Evolutionary conservation across 2,329 filamentous ascomycete genomes (phyloP), one percentile per base, ranked within the genome.

Genomic region (Berkeleyomyces basicola): DNA sequence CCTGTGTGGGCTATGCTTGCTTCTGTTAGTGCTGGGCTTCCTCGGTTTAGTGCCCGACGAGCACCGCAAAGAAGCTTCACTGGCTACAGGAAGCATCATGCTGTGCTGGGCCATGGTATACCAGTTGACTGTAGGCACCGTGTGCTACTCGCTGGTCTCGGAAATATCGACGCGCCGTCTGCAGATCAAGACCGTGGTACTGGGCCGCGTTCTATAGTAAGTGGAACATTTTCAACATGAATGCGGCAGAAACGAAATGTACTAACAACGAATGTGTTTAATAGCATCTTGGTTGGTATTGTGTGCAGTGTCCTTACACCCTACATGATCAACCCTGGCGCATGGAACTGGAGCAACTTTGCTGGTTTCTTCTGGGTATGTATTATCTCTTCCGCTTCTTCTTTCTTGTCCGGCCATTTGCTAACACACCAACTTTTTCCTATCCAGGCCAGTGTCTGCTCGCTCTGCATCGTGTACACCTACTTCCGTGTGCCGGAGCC

Each of bases 111-210:
- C 90, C 0, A 75, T 93, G 55, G 82, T 86, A 68, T 96, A 95
- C 74, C 89, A 96, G 71, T 78, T 92, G 58, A 88, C 88, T 0
- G 90, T 96, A 58, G 90, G 90, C 46, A 93, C 90, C 0, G 89
- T 95, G 6, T 90, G 87, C 73, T 96, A 95, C 74, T 93, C 89
- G 0, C 81, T 96, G 9, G 90, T 96, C 3, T 83, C 87, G 0
- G 90, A 96, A 72, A 74, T 96, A 31, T 90, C 89, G 0, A 90
- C 89, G 0, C 82, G 88, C 11, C 82, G 90, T 1, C 79, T 96
- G 42, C 87, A 91, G 70, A 91, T 95, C 76, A 96, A 96, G 77
- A 95, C 91, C 0, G 87, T 95, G 31, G 90, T 93, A 0, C 80
- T 96, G 1, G 90, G 87, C 1, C 86, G 90, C 62, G 88, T 89